Percentiles rank a stretch among this genome's conserved stretches.
These are phyloP conservation scores for Cordia subcordata DNA, from an alignment of 257 asterid species.

Conservation along the genomic window DNA sequence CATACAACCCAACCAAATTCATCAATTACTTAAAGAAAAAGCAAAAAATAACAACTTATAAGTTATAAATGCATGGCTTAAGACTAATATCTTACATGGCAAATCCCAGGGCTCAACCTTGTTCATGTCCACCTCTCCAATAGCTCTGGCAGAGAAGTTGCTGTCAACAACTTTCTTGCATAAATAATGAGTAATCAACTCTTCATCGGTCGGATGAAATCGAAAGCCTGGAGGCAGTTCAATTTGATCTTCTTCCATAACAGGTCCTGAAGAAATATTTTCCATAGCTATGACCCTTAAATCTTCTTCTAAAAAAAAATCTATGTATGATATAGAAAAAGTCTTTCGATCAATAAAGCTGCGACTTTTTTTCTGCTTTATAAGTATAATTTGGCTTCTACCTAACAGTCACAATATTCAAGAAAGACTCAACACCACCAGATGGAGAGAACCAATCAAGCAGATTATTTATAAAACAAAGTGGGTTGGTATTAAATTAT, in stretches of 20 bases:
- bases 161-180: constrained; percentile 44
- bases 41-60: neutral
- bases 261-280: constrained; percentile 23
- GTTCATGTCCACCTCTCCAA: constrained; percentile 82
- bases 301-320: neutral
- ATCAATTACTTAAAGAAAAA: neutral
- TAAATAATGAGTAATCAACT: constrained; percentile 65
- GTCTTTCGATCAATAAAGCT: constrained; percentile 1
- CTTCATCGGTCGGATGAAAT: constrained; percentile 80
- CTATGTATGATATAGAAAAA: neutral
- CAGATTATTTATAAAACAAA: no score
- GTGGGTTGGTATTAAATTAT: no score
- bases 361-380: no score
- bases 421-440: neutral
- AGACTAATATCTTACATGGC: constrained; percentile 43
- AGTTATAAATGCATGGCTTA: no score
- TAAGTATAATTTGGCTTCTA: neutral
- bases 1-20: neutral
- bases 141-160: constrained; percentile 45
- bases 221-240: constrained; percentile 78
- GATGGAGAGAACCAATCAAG: neutral
- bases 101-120: constrained; percentile 77
- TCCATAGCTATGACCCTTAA: constrained; percentile 27
- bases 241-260: constrained; percentile 29
- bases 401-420: neutral